phyloP scores from a whole-genome alignment of 345 rosid species.

The Eucalyptus cloeziana region DNA sequence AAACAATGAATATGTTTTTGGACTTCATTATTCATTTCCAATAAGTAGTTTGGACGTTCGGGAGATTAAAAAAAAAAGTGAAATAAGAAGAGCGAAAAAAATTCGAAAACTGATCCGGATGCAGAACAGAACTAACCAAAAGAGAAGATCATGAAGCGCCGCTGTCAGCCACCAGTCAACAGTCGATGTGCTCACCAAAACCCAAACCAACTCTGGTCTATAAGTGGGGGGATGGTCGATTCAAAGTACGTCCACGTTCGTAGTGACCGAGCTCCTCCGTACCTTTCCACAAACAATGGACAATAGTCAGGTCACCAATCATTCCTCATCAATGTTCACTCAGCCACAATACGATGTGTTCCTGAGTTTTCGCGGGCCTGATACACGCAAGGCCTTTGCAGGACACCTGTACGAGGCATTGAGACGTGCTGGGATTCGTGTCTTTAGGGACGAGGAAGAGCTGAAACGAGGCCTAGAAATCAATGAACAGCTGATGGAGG shows the following conservation, averaged over 20 bases:
- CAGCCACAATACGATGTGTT: accelerated
- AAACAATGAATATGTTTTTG: not conserved
- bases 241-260: accelerated
- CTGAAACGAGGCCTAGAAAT: not conserved
- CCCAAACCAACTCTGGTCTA: accelerated
- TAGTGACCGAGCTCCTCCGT: no score
- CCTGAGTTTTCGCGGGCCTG: no score
- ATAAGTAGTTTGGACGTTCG: no score
- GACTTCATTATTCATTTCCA: no score
- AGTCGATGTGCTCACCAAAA: accelerated
- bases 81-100: not conserved
- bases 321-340: no score
- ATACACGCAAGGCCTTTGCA: accelerated
- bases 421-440: no score
- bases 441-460: no score
- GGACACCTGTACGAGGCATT: no score
- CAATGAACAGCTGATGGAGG: not conserved
- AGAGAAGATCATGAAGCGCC: not conserved
- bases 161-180: not conserved
- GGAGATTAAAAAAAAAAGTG: no score
- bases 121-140: not conserved
- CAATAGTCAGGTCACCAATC: accelerated
- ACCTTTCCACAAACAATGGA: no score
- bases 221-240: no score
- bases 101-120: not conserved